Conservation (phyloP, 345 rosid genomes). For the Citrus cavaleriei region DNA sequence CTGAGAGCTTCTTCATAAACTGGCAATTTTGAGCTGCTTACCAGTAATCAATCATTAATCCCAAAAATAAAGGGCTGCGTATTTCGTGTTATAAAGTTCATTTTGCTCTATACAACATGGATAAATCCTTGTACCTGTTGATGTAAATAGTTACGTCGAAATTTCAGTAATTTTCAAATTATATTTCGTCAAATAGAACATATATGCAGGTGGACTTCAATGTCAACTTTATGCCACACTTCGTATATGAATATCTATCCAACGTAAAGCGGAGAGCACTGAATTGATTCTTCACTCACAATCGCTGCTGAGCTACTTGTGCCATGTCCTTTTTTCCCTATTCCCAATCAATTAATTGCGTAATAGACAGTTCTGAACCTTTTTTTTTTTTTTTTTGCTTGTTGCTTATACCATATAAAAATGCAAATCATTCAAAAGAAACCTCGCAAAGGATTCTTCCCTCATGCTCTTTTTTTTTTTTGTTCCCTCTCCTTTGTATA, state of each 20-base stretch:
- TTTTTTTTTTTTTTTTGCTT: too few relatives aligned
- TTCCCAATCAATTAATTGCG: background rate
- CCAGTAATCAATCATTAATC: background rate
- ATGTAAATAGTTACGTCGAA: background rate
- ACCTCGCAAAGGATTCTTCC: conserved; percentile 3
- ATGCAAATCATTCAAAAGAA: background rate
- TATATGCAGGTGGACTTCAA: background rate
- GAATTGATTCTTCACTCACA: conserved; percentile 6
- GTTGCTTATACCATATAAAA: background rate
- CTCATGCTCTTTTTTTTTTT: background rate
- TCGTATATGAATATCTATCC: conserved; percentile 12
- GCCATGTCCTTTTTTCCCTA: background rate
- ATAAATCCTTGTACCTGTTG: background rate
- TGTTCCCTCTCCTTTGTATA: too few relatives aligned
- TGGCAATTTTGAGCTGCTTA: background rate
- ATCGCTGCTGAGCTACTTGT: background rate
- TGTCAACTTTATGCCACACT: conserved; percentile 7
- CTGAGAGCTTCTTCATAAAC: background rate
- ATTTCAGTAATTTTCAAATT: background rate
- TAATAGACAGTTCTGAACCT: background rate
- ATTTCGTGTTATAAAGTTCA: background rate
- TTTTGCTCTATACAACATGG: too few relatives aligned
- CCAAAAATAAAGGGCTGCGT: background rate
- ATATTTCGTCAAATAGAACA: background rate
- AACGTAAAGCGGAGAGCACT: conserved; percentile 2